phyloP scores from a whole-genome alignment of 306 rosid genomes.

The Pueraria montana region DNA sequence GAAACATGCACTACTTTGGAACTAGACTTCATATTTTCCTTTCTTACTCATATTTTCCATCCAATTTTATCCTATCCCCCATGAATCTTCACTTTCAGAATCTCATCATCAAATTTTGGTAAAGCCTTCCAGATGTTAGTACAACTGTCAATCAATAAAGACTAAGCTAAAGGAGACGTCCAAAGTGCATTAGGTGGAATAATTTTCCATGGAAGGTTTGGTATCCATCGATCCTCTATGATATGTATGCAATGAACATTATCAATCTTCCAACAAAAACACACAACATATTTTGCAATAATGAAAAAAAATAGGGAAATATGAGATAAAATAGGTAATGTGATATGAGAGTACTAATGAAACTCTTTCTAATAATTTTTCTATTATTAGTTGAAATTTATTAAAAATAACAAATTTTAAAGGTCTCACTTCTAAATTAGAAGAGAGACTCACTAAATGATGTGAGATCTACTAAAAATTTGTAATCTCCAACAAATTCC shows the following conservation, averaged over 20 bases:
- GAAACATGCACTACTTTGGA: background rate
- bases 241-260: slow-evolving; percentile 22
- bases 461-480: no score
- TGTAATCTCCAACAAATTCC: no score
- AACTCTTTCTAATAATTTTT: no score
- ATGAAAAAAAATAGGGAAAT: no score
- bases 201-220: slow-evolving; percentile 42
- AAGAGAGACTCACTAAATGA: no score
- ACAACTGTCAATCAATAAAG: slow-evolving; percentile 42
- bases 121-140: slow-evolving; percentile 21
- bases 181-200: slow-evolving; percentile 52
- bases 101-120: slow-evolving; percentile 34
- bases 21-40: slow-evolving; percentile 4
- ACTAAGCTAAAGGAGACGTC: slow-evolving; percentile 42
- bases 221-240: slow-evolving; percentile 35
- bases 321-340: no score
- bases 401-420: no score
- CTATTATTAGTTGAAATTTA: no score
- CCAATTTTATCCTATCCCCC: slow-evolving; percentile 20
- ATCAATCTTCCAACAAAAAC: background rate
- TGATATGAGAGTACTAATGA: no score
- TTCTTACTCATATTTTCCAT: background rate
- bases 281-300: no score
- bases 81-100: slow-evolving; percentile 45
- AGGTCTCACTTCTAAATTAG: no score